Base-by-base conservation (phyloP, 331 rosid genomes). In the Phaseolus coccineus region DNA sequence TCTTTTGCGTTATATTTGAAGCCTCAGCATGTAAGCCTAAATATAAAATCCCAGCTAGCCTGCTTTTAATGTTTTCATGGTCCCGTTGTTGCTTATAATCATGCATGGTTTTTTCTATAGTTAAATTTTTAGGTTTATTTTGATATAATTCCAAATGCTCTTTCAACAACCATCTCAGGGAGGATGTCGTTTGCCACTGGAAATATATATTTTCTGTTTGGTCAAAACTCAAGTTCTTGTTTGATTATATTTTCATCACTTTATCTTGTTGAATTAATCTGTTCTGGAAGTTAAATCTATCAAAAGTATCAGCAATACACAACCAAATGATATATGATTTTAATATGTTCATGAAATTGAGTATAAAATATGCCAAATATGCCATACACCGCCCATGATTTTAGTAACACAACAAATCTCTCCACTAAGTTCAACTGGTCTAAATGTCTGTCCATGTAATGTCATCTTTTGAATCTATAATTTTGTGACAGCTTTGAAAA, bases 361-460 rank as follows among this genome's bases (percentile, higher is more conserved):
- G 50, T 59, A 48, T 40, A 44, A 50, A 76, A 59, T 59, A 31
- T 76, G 58, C 67, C 37, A 50, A 76, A 59, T 59, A 31, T 76
- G 58, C 67, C 37, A 48, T 51, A 22, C 58, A 27, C 6, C 6
- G 40, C 61, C 9, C 80, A 46, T 57, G 48, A 14, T 44, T 40
- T 58, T 51, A 68, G 25, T 72, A 56, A 10, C 19, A 8, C 76
- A 25, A 14, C 75, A 75, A 75, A 62, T 44, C 52, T 62, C 57
- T 33, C 70, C 42, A 25, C 65, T 62, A 70, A 39, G 74, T 8
- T 24, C 27, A 67, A 48, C 37, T 31, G 62, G 69, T 55, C 69
- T 24, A 22, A 69, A 71, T 70, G 75, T 53, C 40, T 85, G 52
- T 66, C 69, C 7, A 5, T 58, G 66, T 16, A 44, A 85, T 65